Evolutionary conservation across 2,329 filamentous ascomycete species (phyloP).

Genomic region (Fusarium penzigii): DNA sequence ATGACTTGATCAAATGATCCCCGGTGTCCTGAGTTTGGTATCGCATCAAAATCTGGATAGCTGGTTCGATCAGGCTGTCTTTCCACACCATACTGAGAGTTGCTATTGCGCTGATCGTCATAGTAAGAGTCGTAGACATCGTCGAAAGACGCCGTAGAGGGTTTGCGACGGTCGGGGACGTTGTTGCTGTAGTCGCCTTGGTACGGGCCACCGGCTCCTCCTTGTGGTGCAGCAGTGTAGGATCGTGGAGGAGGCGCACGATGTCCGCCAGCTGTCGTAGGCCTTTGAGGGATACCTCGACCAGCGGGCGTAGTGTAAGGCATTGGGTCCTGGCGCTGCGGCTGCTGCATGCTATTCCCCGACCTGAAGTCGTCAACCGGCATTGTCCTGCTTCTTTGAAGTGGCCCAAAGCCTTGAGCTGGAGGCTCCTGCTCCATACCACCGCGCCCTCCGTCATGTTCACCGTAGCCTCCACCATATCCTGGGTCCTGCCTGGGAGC

Average conservation of each 20-base stretch:
- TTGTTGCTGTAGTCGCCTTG: conserved; percentile 31
- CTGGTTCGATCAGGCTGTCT: conserved; percentile 24
- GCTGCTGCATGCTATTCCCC: conserved; percentile 38
- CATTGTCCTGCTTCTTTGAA: conserved; percentile 63
- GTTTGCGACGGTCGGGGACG: conserved; percentile 30
- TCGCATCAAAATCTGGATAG: conserved; percentile 47
- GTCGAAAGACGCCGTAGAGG: conserved; percentile 43
- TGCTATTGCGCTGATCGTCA: conserved; percentile 37
- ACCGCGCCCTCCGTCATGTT: conserved; percentile 30
- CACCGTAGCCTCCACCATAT: conserved; percentile 27
- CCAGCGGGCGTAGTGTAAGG: conserved; percentile 49
- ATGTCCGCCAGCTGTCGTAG: conserved; percentile 55
- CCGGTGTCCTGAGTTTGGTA: conserved; percentile 32
- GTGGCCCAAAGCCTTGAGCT: conserved; percentile 49
- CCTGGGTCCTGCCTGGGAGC: conserved; percentile 29
- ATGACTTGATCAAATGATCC: conserved; percentile 52
- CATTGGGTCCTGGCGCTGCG: conserved; percentile 44
- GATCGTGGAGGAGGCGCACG: conserved; percentile 55
- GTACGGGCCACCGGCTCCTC: conserved; percentile 37
- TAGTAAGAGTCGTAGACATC: conserved; percentile 60
- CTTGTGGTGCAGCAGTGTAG: conserved; percentile 46
- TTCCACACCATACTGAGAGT: conserved; percentile 24
- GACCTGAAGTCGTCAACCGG: conserved; percentile 50
- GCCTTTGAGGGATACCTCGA: conserved; percentile 50
- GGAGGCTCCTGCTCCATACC: conserved; percentile 31